Base-by-base conservation (phyloP, 805 yeast genomes). In the Candida mattraensis region DNA sequence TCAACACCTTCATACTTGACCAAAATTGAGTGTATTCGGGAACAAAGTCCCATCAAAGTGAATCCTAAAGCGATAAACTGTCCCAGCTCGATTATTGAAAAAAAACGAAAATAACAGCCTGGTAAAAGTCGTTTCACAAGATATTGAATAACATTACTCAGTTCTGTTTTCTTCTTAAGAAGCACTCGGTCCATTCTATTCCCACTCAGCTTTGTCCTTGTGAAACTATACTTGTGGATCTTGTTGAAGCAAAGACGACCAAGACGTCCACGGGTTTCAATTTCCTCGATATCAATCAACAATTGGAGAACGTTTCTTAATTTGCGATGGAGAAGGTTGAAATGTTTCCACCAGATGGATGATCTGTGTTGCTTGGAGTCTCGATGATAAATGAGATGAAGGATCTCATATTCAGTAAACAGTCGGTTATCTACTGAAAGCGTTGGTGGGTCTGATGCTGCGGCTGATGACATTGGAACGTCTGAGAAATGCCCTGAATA, bases 11-110 rank as follows among this genome's bases (percentile, higher is more conserved):
- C 44, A 16, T 58, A 53, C 19, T 52, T 52, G 9, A 34, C 21
- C 24, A 55, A 27, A 4, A 54, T 24, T 4, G 38, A 21, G 26
- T 66, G 56, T 7, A 84, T 48, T 34, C 70, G 67, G 2, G 83
- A 70, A 24, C 77, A 47, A 13, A 64, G 34, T 0, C 84, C 95
- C 3, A 86, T 51, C 24, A 87, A 57, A 0, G 83, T 75, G 44
- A 87, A 69, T 2, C 95, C 95, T 9, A 87, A 55, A 2, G 80
- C 72, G 5, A 86, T 69, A 51, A 83, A 87, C 52, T 88, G 95
- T 0, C 89, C 95, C 40, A 80, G 67, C 1, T 83, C 79, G 6
- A 87, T 67, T 1, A 87, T 70, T 1, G 80, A 73, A 56, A 82
- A 80, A 50, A 85, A 83, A 9, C 74, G 72, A 39, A 74, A 70